A percentile compares a stretch with the other conserved stretches of the same genome.
Evolutionary conservation across 2,329 filamentous ascomycete genomes (phyloP).

Genomic region (Cryphonectria naterciae): DNA sequence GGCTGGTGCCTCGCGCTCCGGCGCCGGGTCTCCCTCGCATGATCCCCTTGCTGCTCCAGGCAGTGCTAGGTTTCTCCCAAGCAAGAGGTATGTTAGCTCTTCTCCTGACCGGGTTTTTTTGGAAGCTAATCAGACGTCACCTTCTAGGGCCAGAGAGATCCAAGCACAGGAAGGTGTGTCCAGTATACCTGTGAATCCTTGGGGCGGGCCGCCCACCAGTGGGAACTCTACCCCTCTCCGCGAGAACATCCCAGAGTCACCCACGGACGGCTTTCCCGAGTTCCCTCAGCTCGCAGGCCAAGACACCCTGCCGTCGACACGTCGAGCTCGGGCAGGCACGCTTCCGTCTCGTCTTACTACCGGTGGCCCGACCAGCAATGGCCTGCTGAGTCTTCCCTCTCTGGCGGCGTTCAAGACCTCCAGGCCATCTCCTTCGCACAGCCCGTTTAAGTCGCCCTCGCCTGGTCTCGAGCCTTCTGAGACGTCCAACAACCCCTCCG

Average conservation of each 20-base stretch:
- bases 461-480: conserved; percentile 56
- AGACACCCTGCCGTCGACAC: conserved; percentile 67
- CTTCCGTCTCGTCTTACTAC: conserved; percentile 94
- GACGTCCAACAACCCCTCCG: conserved; percentile 62
- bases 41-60: conserved; percentile 69
- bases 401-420: conserved; percentile 76
- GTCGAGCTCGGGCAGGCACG: conserved; percentile 88
- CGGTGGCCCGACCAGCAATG: conserved; percentile 64
- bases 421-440: conserved; percentile 83
- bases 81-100: conserved; percentile 74
- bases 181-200: conserved; percentile 71
- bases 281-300: conserved; percentile 74
- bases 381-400: conserved; percentile 58
- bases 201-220: conserved; percentile 95
- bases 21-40: conserved; percentile 95
- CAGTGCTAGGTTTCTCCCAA: conserved; percentile 70
- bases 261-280: conserved; percentile 93
- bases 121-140: conserved; percentile 29
- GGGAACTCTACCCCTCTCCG: conserved; percentile 94
- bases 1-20: conserved; percentile 69
- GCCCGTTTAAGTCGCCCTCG: conserved; percentile 76
- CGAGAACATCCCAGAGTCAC: conserved; percentile 96
- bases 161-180: conserved; percentile 91
- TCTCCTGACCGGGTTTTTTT: neutral
- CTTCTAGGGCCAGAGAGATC: conserved; percentile 83